These are phyloP conservation scores for Neurospora cerealis DNA, from an alignment of 495 filamentous ascomycete genomes.

Conservation along the genomic window DNA sequence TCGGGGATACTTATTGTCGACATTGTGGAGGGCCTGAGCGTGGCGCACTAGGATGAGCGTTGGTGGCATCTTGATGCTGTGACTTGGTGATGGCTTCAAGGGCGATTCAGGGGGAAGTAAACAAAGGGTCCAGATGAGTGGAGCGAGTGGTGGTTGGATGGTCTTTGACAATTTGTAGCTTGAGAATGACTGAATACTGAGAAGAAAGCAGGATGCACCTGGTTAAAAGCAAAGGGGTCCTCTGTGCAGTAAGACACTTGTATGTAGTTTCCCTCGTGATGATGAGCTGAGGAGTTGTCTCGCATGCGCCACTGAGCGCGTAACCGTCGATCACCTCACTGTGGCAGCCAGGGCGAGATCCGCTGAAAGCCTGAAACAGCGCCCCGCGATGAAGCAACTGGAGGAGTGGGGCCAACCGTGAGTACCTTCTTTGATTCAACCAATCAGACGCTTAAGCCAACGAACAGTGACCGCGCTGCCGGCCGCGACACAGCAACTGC, in stretches of 20 bases:
- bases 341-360: not conserved
- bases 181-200: not conserved
- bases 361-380: not conserved
- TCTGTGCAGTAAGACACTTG: not conserved
- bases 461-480: not conserved
- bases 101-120: not conserved
- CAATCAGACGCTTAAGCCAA: not conserved
- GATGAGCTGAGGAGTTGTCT: not conserved
- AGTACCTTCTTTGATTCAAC: not conserved
- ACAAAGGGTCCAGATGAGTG: not conserved
- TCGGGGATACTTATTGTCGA: conserved; percentile 21
- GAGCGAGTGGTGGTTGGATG: not conserved
- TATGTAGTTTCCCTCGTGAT: not conserved
- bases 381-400: not conserved
- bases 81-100: not conserved
- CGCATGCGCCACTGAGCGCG: not conserved
- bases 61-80: conserved; percentile 36
- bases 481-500: not conserved
- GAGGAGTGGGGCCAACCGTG: not conserved
- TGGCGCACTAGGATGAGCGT: conserved; percentile 51
- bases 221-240: not conserved
- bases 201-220: not conserved
- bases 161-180: not conserved
- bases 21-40: conserved; percentile 48
- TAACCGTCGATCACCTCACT: not conserved